Conservation (phyloP, 495 filamentous ascomycete species). For the Aspergillus nidulans region DNA sequence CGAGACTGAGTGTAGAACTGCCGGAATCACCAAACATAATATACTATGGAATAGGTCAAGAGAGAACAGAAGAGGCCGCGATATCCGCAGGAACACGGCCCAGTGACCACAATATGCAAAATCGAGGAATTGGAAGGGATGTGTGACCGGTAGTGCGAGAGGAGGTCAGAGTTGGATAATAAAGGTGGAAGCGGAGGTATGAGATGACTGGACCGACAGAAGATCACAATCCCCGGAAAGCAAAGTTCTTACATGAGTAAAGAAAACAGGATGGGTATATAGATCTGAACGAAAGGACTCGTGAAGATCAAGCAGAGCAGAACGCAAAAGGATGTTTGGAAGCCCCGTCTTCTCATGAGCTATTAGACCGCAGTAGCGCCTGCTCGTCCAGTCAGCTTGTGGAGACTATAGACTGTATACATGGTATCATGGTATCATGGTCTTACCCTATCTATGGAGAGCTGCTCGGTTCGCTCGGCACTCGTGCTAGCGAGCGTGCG, state of each 20-base stretch:
- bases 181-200: constrained; percentile 9
- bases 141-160: constrained; percentile 4
- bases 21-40: constrained; percentile 21
- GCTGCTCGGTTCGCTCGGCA: constrained; percentile 56
- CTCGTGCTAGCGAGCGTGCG: constrained; percentile 56
- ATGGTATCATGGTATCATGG: not conserved
- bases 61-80: constrained; percentile 2
- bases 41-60: constrained; percentile 15
- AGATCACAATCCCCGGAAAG: constrained; percentile 11
- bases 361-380: constrained; percentile 39
- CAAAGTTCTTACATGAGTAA: constrained; percentile 24
- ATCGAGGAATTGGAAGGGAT: not conserved
- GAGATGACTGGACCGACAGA: constrained; percentile 7
- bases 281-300: constrained; percentile 25
- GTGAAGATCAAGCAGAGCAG: constrained; percentile 18
- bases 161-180: not conserved
- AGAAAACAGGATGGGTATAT: constrained; percentile 23
- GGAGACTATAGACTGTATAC: constrained; percentile 12
- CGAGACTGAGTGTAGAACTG: constrained; percentile 14
- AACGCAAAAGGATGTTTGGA: constrained; percentile 14
- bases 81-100: constrained; percentile 14
- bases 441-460: constrained; percentile 72
- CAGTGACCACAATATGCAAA: constrained; percentile 21
- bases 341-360: constrained; percentile 30
- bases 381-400: constrained; percentile 18